Percentiles rank a stretch among this genome's conserved stretches.
These are phyloP conservation scores for Lupinus albus DNA, from an alignment of 306 rosid species.

Conservation along the genomic window DNA sequence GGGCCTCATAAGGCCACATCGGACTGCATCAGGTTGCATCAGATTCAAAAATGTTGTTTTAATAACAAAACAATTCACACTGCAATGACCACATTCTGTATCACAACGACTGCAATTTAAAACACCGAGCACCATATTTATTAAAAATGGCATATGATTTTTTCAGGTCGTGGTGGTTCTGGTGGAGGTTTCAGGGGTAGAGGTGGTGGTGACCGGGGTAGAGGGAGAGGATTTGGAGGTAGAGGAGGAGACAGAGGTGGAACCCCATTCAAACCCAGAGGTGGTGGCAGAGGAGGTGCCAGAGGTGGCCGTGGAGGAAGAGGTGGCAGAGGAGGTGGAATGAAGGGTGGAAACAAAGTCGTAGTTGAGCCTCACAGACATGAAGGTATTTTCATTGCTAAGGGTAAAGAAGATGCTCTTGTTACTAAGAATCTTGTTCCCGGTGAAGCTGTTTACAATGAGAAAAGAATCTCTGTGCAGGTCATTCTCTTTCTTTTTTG, in stretches of 20 bases:
- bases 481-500: slow-evolving; percentile 37
- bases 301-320: slow-evolving; percentile 24
- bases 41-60: too few species aligned
- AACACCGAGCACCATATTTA: too few species aligned
- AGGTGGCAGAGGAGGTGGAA: slow-evolving; percentile 41
- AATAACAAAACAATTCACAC: too few species aligned
- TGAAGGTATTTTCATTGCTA: slow-evolving; percentile 82
- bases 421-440: slow-evolving; percentile 86
- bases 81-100: too few species aligned
- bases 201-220: too few species aligned
- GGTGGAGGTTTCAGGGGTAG: too few species aligned
- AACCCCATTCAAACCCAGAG: too few species aligned
- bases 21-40: too few species aligned
- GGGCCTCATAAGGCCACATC: too few species aligned
- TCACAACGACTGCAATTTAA: too few species aligned
- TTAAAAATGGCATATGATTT: too few species aligned
- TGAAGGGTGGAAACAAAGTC: slow-evolving; percentile 56
- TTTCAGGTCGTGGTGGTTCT: too few species aligned
- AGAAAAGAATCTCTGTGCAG: slow-evolving; percentile 82
- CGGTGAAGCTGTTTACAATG: slow-evolving; percentile 90
- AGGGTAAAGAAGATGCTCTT: slow-evolving; percentile 93
- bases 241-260: slow-evolving; percentile 32
- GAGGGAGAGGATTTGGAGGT: slow-evolving; percentile 41
- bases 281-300: slow-evolving; percentile 31
- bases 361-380: slow-evolving; percentile 66